These are phyloP conservation scores for Tuctoria greenei DNA, from an alignment of 176 grass and related monocot species.

Conservation along the genomic window DNA sequence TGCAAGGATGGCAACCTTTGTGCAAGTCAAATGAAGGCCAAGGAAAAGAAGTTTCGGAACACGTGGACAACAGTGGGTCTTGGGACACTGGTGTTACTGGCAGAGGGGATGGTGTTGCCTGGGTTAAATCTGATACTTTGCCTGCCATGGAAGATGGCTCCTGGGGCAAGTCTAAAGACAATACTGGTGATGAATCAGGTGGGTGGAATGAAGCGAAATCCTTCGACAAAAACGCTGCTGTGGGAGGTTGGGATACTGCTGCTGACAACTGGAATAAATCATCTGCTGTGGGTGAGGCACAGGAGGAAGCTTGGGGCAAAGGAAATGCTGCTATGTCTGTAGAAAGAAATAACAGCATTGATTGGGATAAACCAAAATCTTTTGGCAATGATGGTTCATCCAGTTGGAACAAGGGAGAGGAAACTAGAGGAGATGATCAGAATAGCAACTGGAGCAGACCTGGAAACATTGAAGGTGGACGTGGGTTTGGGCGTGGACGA, in stretches of 20 bases:
- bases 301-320: conserved; percentile 43
- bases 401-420: conserved; percentile 17
- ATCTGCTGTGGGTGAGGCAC: not conserved
- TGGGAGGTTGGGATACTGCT: conserved; percentile 43
- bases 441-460: conserved; percentile 44
- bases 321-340: conserved; percentile 6
- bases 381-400: not conserved
- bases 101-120: conserved; percentile 26
- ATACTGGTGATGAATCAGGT: conserved; percentile 18
- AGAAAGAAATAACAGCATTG: not conserved
- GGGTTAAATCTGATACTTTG: conserved; percentile 41
- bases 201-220: conserved; percentile 37
- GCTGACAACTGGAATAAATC: conserved; percentile 34
- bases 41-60: conserved; percentile 36
- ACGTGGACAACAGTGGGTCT: conserved; percentile 26
- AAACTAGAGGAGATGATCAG: conserved; percentile 33
- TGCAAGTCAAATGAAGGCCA: conserved; percentile 40
- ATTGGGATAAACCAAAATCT: not conserved
- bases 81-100: conserved; percentile 38
- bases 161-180: conserved; percentile 52
- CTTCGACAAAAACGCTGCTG: not conserved
- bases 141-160: conserved; percentile 38
- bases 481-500: not conserved
- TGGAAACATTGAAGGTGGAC: conserved; percentile 43
- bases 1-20: conserved; percentile 46